phyloP scores from a whole-genome alignment of 2,329 filamentous ascomycete species.

The Alternaria novae-zelandiae region DNA sequence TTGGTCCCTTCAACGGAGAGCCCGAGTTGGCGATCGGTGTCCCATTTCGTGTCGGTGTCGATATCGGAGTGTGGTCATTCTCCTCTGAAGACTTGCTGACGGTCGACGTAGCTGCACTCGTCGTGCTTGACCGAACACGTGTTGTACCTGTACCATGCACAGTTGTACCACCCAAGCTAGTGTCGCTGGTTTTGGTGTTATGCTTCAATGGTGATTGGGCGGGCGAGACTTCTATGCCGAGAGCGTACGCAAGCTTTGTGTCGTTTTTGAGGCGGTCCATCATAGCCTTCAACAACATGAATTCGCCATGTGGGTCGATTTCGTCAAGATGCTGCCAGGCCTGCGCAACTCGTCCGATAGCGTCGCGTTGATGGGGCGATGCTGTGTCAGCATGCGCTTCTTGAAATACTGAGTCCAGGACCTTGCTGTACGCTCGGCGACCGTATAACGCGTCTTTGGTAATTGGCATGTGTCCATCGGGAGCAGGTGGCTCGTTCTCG shows the following conservation, averaged over 20 bases:
- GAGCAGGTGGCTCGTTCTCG: constrained; percentile 66
- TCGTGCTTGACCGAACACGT: constrained; percentile 42
- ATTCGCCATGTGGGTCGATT: constrained; percentile 87
- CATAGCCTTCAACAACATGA: constrained; percentile 80
- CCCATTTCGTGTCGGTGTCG: constrained; percentile 26
- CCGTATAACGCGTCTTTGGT: constrained; percentile 84
- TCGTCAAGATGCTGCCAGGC: constrained; percentile 85
- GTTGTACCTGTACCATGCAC: constrained; percentile 43
- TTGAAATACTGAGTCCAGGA: constrained; percentile 81
- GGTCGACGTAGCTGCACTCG: constrained; percentile 20
- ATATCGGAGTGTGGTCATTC: constrained; percentile 22
- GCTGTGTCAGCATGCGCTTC: constrained; percentile 84
- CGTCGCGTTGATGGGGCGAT: constrained; percentile 76
- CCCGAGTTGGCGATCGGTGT: constrained; percentile 41
- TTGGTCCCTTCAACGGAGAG: constrained; percentile 61
- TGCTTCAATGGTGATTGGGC: constrained; percentile 35
- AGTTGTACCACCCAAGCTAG: constrained; percentile 42
- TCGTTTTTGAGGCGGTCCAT: constrained; percentile 76
- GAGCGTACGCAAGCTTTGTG: constrained; percentile 63
- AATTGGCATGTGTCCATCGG: constrained; percentile 59
- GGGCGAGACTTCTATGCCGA: constrained; percentile 48
- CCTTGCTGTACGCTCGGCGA: constrained; percentile 78
- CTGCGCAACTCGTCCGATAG: constrained; percentile 80
- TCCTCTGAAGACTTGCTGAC: constrained; percentile 30
- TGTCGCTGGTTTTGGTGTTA: constrained; percentile 41